These are phyloP conservation scores for Orobanche coerulescens DNA, from an alignment of 257 asterid species.

Conservation along the genomic window DNA sequence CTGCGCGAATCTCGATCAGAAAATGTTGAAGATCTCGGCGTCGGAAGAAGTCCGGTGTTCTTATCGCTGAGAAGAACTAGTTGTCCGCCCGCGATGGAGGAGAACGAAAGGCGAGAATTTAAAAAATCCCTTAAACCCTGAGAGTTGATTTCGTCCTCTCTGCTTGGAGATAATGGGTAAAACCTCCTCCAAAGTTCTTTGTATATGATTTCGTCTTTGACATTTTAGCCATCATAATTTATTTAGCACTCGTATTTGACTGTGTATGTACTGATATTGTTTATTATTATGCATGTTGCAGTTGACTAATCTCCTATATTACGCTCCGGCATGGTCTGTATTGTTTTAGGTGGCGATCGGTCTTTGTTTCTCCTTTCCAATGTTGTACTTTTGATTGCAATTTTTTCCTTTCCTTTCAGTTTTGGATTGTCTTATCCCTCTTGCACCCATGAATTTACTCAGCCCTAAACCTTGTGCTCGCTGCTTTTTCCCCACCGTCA, in stretches of 20 bases:
- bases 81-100: neutral
- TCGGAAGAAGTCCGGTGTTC: neutral
- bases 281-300: neutral
- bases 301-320: constrained; percentile 14
- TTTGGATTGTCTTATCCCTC: neutral
- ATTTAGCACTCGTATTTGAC: neutral
- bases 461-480: constrained; percentile 13
- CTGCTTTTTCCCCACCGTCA: neutral
- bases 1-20: neutral
- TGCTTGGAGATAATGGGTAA: neutral
- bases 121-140: neutral
- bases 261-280: neutral
- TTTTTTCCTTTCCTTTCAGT: neutral
- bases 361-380: neutral
- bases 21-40: neutral
- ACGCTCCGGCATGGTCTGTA: constrained; percentile 14
- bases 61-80: neutral
- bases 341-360: neutral
- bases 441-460: constrained; percentile 20
- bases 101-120: neutral
- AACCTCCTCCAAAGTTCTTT: neutral
- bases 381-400: neutral
- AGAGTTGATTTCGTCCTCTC: neutral
- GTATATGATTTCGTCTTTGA: neutral
- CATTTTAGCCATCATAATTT: neutral